Percentiles rank a stretch among this genome's conserved stretches.
Evolutionary conservation across 2,329 filamentous ascomycete genomes (phyloP).

Genomic region (Colletotrichum coccodes): DNA sequence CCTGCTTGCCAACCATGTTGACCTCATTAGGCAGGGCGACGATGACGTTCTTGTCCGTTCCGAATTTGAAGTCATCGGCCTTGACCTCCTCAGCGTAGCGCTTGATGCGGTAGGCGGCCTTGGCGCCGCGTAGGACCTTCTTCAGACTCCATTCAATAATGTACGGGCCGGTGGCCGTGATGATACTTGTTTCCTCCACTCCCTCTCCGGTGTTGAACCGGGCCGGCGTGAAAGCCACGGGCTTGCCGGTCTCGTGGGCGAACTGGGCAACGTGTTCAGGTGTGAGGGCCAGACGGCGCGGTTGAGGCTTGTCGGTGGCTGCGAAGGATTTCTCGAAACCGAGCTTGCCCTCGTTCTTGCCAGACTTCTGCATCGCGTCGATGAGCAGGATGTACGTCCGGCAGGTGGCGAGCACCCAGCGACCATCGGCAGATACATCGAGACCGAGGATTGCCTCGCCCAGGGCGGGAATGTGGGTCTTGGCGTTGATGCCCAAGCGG

Average conservation of each 20-base stretch:
- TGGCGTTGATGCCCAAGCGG: constrained; percentile 94
- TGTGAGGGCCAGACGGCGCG: constrained; percentile 86
- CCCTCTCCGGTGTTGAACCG: constrained; percentile 93
- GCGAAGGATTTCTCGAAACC: constrained; percentile 95
- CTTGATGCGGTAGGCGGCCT: constrained; percentile 96
- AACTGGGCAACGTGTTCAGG: constrained; percentile 97
- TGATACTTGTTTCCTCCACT: constrained; percentile 88
- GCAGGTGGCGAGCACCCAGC: constrained; percentile 95
- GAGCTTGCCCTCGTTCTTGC: constrained; percentile 98
- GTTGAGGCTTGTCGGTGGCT: constrained; percentile 93
- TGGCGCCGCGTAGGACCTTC: constrained; percentile 83
- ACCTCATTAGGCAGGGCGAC: constrained; percentile 97
- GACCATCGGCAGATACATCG: constrained; percentile 94
- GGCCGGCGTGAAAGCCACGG: constrained; percentile 88
- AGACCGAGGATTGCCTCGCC: constrained; percentile 95
- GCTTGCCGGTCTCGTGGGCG: constrained; percentile 91
- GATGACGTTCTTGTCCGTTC: constrained; percentile 97
- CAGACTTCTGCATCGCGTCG: constrained; percentile 87
- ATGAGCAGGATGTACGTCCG: constrained; percentile 94
- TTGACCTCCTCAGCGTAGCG: constrained; percentile 95
- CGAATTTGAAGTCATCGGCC: constrained; percentile 98
- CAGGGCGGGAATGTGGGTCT: constrained; percentile 94
- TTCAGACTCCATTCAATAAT: constrained; percentile 96
- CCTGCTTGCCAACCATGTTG: constrained; percentile 92
- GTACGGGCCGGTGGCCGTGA: constrained; percentile 95